These are phyloP conservation scores for Clonostachys chloroleuca DNA, from an alignment of 2,329 filamentous ascomycete genomes.

Conservation along the genomic window DNA sequence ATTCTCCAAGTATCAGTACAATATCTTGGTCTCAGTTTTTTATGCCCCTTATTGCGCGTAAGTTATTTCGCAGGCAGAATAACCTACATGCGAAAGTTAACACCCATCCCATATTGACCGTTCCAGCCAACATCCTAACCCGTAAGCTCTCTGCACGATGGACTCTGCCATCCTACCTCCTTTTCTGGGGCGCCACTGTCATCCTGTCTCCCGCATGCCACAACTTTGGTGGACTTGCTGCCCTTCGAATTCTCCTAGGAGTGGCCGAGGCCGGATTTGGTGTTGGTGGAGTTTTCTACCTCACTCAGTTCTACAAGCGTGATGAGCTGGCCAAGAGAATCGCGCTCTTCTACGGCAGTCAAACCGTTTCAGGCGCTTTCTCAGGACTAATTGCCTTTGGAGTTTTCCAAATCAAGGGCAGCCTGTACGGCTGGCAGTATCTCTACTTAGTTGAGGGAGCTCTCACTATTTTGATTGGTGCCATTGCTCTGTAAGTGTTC, in stretches of 20 bases:
- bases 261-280: slow-evolving; percentile 51
- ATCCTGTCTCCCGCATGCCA: slow-evolving; percentile 48
- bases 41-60: slow-evolving; percentile 64
- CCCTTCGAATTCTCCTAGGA: slow-evolving; percentile 48
- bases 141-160: slow-evolving; percentile 66
- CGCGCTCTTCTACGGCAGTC: slow-evolving; percentile 72
- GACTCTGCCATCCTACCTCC: slow-evolving; percentile 69
- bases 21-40: slow-evolving; percentile 67
- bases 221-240: slow-evolving; percentile 44
- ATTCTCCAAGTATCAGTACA: slow-evolving; percentile 62
- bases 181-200: slow-evolving; percentile 64
- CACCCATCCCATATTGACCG: slow-evolving; percentile 47
- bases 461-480: slow-evolving; percentile 39
- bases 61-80: too few relatives aligned
- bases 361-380: slow-evolving; percentile 64
- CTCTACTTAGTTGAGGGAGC: slow-evolving; percentile 50
- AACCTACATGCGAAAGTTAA: too few relatives aligned
- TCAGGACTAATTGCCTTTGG: slow-evolving; percentile 39
- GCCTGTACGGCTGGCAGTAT: slow-evolving; percentile 38
- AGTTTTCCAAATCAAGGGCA: slow-evolving; percentile 39
- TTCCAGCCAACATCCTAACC: slow-evolving; percentile 53
- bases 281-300: slow-evolving; percentile 47
- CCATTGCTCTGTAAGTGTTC: too few relatives aligned
- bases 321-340: slow-evolving; percentile 36
- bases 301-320: slow-evolving; percentile 44